A percentile compares a stretch with the other conserved stretches of the same genome.
These are phyloP conservation scores for Petunia axillaris DNA, from an alignment of 257 asterid genomes.

Conservation along the genomic window DNA sequence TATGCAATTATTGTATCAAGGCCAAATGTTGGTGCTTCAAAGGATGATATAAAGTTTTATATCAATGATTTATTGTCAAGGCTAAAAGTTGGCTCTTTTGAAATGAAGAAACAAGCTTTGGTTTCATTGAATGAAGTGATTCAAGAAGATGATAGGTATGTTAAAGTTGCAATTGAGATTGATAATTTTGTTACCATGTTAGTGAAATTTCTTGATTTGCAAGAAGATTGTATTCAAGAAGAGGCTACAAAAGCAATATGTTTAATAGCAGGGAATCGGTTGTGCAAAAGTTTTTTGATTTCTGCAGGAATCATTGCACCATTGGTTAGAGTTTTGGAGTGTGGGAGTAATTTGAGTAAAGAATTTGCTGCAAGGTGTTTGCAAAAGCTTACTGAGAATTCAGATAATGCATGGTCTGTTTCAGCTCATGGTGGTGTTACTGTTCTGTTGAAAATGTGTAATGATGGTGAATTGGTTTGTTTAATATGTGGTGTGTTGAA, in stretches of 20 bases:
- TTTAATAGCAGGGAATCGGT: constrained; percentile 54
- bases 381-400: constrained; percentile 77
- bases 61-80: constrained; percentile 68
- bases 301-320: constrained; percentile 67
- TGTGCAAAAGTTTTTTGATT: constrained; percentile 44
- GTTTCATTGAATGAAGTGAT: constrained; percentile 57
- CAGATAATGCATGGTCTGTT: constrained; percentile 92
- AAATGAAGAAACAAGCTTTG: constrained; percentile 80
- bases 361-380: constrained; percentile 73
- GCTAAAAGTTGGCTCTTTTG: constrained; percentile 64
- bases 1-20: constrained; percentile 72
- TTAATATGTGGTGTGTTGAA: constrained; percentile 83
- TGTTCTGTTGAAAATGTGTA: constrained; percentile 69
- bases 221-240: constrained; percentile 58
- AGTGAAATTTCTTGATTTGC: constrained; percentile 69
- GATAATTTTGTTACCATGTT: constrained; percentile 51
- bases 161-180: constrained; percentile 55
- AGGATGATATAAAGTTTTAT: constrained; percentile 72
- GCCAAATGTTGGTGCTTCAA: constrained; percentile 70
- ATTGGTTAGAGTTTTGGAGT: constrained; percentile 65
- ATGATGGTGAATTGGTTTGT: constrained; percentile 48
- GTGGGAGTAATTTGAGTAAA: constrained; percentile 62
- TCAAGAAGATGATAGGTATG: constrained; percentile 70
- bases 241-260: constrained; percentile 63
- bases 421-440: constrained; percentile 96